Evolutionary conservation across 2,329 filamentous ascomycete species (phyloP), one percentile per base, ranked within the genome.

Genomic region (Colletotrichum chlorophyti): DNA sequence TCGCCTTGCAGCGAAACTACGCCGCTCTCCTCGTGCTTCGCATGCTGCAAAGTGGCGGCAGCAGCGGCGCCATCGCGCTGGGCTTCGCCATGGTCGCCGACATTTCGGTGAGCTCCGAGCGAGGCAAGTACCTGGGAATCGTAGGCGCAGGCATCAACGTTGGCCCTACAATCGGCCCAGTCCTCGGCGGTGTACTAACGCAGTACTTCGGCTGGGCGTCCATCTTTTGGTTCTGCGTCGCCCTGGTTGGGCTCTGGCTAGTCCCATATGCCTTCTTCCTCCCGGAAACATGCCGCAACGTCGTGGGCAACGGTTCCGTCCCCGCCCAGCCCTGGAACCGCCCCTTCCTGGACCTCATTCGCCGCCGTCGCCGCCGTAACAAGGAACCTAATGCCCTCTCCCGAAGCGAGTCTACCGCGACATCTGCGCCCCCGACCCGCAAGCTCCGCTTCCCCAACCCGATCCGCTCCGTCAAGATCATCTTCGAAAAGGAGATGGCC

Each of bases 61-160:
- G 84, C 68, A 88, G 85, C 64, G 86, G 86, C 0, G 89, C 88
- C 0, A 78, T 92, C n/a, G 87, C 90, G 0, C 76, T 95, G 1
- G 85, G 84, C 0, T 89, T 83, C 60, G 91, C 86, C 2, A 85
- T 92, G 2, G 83, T 93, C 12, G 87, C 88, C 1, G 91, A 95
- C 65, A 80, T 93, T 5, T 81, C 87, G 0, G 85, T 88, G 0
- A 86, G 83, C 41, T 80, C 83, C 0, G 89, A 94, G 69, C 78
- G 91, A 64, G 91, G 91, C 3, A 83, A 81, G 53, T 93, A 90
- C 67, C 88, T 93, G 76, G 89, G 85, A 47, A 82, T 87, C 59
- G 83, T 87, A n/a, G 82, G 80, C 27, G 79, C 79, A 4, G 86
- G 83, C 14, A 76, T 83, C 51, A 84, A 87, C 4, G 66, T 90